Evolutionary conservation across 331 rosid genomes (phyloP).

Genomic region (Rhamnella rubrinervis): DNA sequence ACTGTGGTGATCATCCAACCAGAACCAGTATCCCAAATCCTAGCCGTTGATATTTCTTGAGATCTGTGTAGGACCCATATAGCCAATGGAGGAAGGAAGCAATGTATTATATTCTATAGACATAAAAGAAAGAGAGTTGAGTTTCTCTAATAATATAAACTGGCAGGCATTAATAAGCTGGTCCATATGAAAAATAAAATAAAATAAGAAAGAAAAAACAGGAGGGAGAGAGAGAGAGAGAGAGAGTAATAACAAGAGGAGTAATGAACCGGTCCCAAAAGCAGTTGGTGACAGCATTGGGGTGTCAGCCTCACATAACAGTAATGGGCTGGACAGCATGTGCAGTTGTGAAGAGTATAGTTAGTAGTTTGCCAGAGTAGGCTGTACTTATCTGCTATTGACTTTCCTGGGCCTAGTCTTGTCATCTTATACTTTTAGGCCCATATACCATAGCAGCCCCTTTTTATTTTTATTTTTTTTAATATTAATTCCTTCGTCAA

Average conservation of each 20-base stretch:
- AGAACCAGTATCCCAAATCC: background rate
- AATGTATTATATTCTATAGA: too few species aligned
- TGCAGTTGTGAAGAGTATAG: slow-evolving; percentile 23
- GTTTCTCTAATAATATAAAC: background rate
- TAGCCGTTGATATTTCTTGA: too few species aligned
- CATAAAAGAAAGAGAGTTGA: background rate
- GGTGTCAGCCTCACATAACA: slow-evolving; percentile 50
- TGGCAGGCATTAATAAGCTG: slow-evolving; percentile 14
- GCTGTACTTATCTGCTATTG: slow-evolving; percentile 11
- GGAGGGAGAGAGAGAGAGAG: slow-evolving; percentile 3
- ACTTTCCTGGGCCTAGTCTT: slow-evolving; percentile 20
- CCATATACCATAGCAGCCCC: slow-evolving; percentile 23
- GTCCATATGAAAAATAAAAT: slow-evolving; percentile 13
- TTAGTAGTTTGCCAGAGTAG: slow-evolving; percentile 15
- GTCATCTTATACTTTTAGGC: background rate
- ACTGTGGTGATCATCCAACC: background rate
- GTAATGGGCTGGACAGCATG: slow-evolving; percentile 61
- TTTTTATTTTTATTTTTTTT: too few species aligned
- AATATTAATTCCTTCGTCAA: too few species aligned
- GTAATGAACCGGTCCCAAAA: slow-evolving; percentile 51
- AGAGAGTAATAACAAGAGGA: slow-evolving; percentile 1
- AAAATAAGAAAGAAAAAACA: background rate
- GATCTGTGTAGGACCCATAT: too few species aligned
- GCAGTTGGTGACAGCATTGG: slow-evolving; percentile 21
- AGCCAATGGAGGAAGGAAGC: too few species aligned